Base-by-base conservation (phyloP, 768 basidiomycete species). In the Pisolithus albus region DNA sequence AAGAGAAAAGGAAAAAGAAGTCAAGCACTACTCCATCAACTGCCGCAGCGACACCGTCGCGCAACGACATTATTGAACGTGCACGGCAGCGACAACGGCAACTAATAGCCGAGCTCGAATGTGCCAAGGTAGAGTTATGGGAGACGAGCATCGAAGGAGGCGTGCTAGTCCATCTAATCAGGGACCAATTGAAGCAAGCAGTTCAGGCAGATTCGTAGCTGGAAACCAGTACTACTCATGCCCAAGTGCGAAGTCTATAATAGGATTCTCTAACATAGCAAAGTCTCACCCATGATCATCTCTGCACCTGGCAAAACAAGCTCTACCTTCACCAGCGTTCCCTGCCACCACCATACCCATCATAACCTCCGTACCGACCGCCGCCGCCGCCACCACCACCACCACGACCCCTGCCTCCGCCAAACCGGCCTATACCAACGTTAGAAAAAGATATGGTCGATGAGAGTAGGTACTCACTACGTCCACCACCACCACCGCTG, bases 401-500 rank as follows among this genome's bases (percentile, higher is more conserved):
- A 48, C 70, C 66, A 24, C 72, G 67, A 26, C 74, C 69, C 9
- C 74, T 71, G n/a, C 73, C 70, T 4, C 70, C 67, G 26, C 77
- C 69, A 61, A 82, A 88, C 24, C 88, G 85, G 57, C 76, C 86
- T 90, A 52, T 0, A 56, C 11, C 13, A 39, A 21, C 10, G 18
- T 37, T 36, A 44, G 64, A 41, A 48, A 47, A 49, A 44, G 28
- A 8, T 21, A 19, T 32, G 40, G 38, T 16, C 32, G 30, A 28
- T 52, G 47, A 26, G 18, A 18, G 6, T 49, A 39, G 30, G 2
- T 10, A 71, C 81, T 45, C 56, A 86, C 85, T 79, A 67, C 87
- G 76, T 54, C 84, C 81, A 47, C 83, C 86, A 21, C 88, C 87
- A 10, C 91, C 86, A 40, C 88, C 86, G 46, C 89, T 82, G 67